These are phyloP conservation scores for Silene noctiflora DNA, from an alignment of 179 eudicot species.

Conservation along the genomic window DNA sequence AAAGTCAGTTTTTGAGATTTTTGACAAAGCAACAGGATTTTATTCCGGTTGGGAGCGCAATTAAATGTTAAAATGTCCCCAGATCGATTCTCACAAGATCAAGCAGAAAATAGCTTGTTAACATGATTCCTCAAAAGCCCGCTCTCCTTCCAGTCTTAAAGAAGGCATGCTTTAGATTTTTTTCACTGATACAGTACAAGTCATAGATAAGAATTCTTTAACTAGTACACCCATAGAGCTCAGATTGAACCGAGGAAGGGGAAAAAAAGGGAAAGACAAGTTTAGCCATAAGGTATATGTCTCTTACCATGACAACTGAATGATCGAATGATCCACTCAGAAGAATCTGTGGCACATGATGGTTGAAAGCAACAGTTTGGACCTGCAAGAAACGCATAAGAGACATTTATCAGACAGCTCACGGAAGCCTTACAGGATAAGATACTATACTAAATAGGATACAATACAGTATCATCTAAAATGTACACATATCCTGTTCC, in stretches of 20 bases:
- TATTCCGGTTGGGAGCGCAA: background rate
- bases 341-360: conserved; percentile 67
- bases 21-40: background rate
- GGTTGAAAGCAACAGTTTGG: conserved; percentile 94
- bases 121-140: background rate
- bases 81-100: background rate
- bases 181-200: background rate
- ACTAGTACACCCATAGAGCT: background rate
- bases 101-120: background rate
- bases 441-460: background rate
- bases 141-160: background rate
- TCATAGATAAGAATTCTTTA: background rate
- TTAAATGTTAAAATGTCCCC: background rate
- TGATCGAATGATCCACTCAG: conserved; percentile 98
- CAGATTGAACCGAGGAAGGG: background rate
- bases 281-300: background rate
- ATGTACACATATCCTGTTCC: background rate
- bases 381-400: conserved; percentile 51
- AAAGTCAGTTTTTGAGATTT: background rate
- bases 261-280: background rate
- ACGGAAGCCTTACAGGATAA: conserved; percentile 5
- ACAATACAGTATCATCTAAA: background rate
- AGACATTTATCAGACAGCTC: background rate
- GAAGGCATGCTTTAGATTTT: background rate
- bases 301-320: conserved; percentile 72